phyloP scores from a whole-genome alignment of 2,329 filamentous ascomycete genomes.

The Malbranchea zuffiana region DNA sequence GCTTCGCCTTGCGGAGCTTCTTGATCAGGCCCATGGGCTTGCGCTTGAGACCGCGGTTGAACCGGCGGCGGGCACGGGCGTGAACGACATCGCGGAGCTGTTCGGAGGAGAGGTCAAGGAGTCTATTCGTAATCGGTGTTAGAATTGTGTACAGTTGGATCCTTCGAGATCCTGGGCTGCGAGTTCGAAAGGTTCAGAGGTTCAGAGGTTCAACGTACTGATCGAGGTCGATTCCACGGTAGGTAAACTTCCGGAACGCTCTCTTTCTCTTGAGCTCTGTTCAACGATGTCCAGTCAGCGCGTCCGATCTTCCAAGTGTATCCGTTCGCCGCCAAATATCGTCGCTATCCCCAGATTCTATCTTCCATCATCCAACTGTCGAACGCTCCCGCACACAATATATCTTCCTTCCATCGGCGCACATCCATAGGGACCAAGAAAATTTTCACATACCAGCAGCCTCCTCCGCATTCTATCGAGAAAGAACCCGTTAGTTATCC shows the following conservation, averaged over 20 bases:
- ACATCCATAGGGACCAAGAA: neutral
- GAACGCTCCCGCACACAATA: neutral
- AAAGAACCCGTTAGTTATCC: neutral
- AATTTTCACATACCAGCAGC: conserved; percentile 57
- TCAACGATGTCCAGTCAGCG: conserved; percentile 15
- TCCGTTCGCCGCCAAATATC: too few species aligned
- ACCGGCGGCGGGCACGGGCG: conserved; percentile 93
- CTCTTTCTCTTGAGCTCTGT: conserved; percentile 98
- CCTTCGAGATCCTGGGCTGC: neutral
- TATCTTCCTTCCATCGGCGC: conserved; percentile 1
- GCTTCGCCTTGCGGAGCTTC: conserved; percentile 99
- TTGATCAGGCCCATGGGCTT: conserved; percentile 99
- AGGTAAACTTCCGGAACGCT: conserved; percentile 99
- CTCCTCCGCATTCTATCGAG: conserved; percentile 77
- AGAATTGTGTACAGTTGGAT: too few species aligned
- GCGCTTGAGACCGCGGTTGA: conserved; percentile 99
- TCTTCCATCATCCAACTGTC: too few species aligned
- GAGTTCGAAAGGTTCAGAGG: neutral
- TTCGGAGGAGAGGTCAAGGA: conserved; percentile 96
- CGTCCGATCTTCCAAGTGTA: conserved; percentile 10
- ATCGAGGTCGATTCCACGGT: conserved; percentile 98
- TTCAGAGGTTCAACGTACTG: conserved; percentile 56
- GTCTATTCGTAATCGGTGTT: conserved; percentile 48
- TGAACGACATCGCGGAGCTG: conserved; percentile 99
- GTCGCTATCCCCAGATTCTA: too few species aligned